Evolutionary conservation across 352 stramenopile species (phyloP).

Genomic region (Phytophthora hybrid): DNA sequence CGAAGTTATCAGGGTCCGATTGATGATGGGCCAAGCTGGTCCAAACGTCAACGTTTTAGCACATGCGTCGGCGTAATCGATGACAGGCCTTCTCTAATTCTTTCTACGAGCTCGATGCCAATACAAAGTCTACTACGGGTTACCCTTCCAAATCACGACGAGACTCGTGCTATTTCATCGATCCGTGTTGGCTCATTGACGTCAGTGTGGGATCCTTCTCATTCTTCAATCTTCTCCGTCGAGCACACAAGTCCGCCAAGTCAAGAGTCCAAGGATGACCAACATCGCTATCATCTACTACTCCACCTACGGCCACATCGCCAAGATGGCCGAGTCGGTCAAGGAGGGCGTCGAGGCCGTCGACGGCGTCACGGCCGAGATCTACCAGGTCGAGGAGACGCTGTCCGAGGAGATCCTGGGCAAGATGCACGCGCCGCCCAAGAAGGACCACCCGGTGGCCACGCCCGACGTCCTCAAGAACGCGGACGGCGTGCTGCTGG

Average conservation of each 20-base stretch:
- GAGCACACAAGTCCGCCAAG: constrained; percentile 26
- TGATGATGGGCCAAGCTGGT: not conserved
- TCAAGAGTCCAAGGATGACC: constrained; percentile 39
- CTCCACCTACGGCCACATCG: constrained; percentile 89
- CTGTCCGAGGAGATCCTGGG: constrained; percentile 78
- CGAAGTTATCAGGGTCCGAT: not conserved
- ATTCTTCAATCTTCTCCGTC: constrained; percentile 38
- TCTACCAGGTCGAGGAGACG: constrained; percentile 87
- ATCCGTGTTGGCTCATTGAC: constrained; percentile 22
- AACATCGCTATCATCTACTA: constrained; percentile 90
- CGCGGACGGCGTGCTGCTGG: constrained; percentile 88
- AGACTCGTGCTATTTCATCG: not conserved
- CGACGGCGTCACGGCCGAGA: constrained; percentile 62
- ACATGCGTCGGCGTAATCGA: too few species aligned
- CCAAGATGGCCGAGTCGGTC: constrained; percentile 75
- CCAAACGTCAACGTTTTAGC: constrained; percentile 17
- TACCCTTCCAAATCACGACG: constrained; percentile 6
- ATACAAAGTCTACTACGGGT: constrained; percentile 2
- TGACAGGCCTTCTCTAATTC: constrained; percentile 27
- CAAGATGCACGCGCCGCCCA: constrained; percentile 87
- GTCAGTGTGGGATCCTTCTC: constrained; percentile 12
- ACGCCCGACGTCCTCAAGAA: constrained; percentile 71
- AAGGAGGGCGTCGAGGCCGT: constrained; percentile 79
- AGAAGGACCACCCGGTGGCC: constrained; percentile 75
- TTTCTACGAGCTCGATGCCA: constrained; percentile 8